These are phyloP conservation scores for Ganoderma resinaceum DNA, from an alignment of 1,284 basidiomycete genomes.

Conservation along the genomic window DNA sequence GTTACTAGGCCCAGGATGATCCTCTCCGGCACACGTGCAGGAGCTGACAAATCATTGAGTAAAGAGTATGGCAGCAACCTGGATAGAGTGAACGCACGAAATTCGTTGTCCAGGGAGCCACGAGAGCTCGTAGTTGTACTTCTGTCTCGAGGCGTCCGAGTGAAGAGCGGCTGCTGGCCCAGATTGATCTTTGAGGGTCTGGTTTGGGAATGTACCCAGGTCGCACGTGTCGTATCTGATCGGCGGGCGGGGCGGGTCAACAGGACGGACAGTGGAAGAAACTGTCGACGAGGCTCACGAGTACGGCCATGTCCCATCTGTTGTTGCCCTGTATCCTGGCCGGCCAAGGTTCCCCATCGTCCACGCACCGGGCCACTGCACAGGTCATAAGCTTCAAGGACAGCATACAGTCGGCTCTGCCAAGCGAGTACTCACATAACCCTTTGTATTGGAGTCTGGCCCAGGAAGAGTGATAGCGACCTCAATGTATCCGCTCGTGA, in stretches of 20 bases:
- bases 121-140: constrained; percentile 53
- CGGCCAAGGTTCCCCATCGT: constrained; percentile 92
- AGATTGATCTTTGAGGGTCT: constrained; percentile 59
- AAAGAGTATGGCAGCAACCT: background rate
- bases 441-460: constrained; percentile 42
- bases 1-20: constrained; percentile 82
- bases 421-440: constrained; percentile 44
- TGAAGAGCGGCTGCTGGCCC: constrained; percentile 57
- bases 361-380: constrained; percentile 79
- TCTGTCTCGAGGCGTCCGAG: constrained; percentile 50
- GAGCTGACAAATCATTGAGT: constrained; percentile 36
- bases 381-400: background rate
- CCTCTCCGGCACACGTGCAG: constrained; percentile 83
- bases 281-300: constrained; percentile 48
- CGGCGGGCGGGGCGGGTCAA: background rate
- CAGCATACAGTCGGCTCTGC: background rate
- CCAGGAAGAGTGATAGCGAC: constrained; percentile 51
- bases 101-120: constrained; percentile 58
- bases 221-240: constrained; percentile 80
- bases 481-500: constrained; percentile 78
- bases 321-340: constrained; percentile 83
- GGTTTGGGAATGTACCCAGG: constrained; percentile 84
- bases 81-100: constrained; percentile 42
- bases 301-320: constrained; percentile 84
- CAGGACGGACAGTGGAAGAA: constrained; percentile 27